Evolutionary conservation across 2,329 filamentous ascomycete genomes (phyloP), one percentile per base, ranked within the genome.

Genomic region (Sporothrix pseudoabietina): DNA sequence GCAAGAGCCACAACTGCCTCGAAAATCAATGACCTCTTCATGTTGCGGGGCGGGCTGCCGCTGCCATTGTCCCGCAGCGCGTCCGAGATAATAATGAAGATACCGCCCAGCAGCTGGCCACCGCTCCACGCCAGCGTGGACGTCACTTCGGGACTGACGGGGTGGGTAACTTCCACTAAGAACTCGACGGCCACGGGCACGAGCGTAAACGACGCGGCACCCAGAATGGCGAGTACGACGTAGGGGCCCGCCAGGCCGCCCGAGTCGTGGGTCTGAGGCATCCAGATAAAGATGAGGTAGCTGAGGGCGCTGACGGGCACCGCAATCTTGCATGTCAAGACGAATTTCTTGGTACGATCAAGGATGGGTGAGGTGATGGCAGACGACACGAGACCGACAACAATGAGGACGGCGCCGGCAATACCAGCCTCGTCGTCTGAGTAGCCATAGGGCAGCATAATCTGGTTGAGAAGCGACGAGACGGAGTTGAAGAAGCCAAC

Each of bases 401-500:
- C 86, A 79, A 98, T 98, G 47, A 98, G 87, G 9, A 98, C 82
- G 0, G 92, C 96, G 76, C 96, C 96, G 12, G 91, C 94, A 78
- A 98, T 94, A 47, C 96, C 96, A 30, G 95, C 93, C 72, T 97
- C 87, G 76, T 91, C 91, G 80, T 97, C 92, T 74, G 84, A 87
- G 86, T 94, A 97, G 78, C 89, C 92, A 82, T 98, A 95, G 0
- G 96, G 96, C 54, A 88, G 85, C 76, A 98, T 88, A 80, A 98
- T 93, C 80, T 98, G 95, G 83, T 95, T 97, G 10, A 98, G 86
- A 0, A 98, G 88, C 1, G 92, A 92, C 69, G 94, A 97, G 77
- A 94, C 85, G 77, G 92, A 92, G 86, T 98, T 98, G 89, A 99
- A 99, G 84, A 96, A 91, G 78, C 92, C 94, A 75, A 97, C 93